Conservation (phyloP, 2,329 filamentous ascomycete genomes). For the Ophiocordyceps australis region DNA sequence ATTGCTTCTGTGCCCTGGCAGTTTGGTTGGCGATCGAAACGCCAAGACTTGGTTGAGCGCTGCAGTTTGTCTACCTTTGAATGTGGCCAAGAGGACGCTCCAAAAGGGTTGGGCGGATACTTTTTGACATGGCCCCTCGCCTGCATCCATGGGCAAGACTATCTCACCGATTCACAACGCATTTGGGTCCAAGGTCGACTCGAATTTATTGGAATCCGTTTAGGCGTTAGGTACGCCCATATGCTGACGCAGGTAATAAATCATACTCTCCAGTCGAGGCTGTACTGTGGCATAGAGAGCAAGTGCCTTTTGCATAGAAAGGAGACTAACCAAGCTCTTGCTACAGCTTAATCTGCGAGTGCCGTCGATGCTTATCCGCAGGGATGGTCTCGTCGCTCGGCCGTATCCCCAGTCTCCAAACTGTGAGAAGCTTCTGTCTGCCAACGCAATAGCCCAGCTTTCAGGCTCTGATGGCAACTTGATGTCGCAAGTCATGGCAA, state of each 20-base stretch:
- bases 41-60: constrained; percentile 19
- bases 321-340: too few relatives aligned
- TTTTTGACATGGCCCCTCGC: constrained; percentile 41
- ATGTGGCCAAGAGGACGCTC: constrained; percentile 27
- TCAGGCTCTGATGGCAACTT: too few relatives aligned
- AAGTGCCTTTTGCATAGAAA: too few relatives aligned
- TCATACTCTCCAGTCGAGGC: not conserved
- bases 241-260: constrained; percentile 29
- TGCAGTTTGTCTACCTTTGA: constrained; percentile 25
- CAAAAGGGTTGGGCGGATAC: constrained; percentile 38
- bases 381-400: constrained; percentile 28
- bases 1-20: constrained; percentile 43
- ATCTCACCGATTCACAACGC: constrained; percentile 37
- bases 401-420: constrained; percentile 22
- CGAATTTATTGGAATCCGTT: constrained; percentile 30
- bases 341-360: constrained; percentile 38
- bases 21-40: constrained; percentile 36
- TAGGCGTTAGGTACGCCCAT: constrained; percentile 40
- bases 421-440: constrained; percentile 25
- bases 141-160: constrained; percentile 35
- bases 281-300: too few relatives aligned
- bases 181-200: constrained; percentile 35
- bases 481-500: constrained; percentile 21
- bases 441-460: constrained; percentile 14
- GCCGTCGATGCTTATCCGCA: constrained; percentile 42